Evolutionary conservation across 805 yeast genomes (phyloP), one percentile per base, ranked within the genome.

Genomic region (Schwanniomyces yamadae): DNA sequence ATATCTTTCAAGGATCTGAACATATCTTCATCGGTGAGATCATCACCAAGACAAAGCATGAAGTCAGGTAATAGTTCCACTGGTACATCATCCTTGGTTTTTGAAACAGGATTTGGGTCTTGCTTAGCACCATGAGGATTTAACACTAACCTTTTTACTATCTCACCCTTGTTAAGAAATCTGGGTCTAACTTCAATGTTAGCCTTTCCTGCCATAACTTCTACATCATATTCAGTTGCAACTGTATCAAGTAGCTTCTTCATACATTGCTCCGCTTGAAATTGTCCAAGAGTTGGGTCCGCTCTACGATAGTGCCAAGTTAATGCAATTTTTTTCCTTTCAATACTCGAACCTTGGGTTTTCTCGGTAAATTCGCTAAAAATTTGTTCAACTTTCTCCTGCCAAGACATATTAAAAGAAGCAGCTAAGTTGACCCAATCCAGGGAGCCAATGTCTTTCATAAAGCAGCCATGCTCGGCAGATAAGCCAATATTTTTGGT

Each of bases 231-330:
- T 15, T 75, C 73, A 19, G 59, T 61, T 3, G 76, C 84, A 8
- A 90, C 75, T 1, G 81, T 73, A 12, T 65, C 67, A 40, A 72
- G 66, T 44, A 93, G 62, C 41, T 82, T 82, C 15, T 79, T 71
- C 42, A 82, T 75, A 52, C 93, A 75, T 55, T 81, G 78, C 11
- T 75, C 66, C 0, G 97, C 95, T 62, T 88, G 95, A 65, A 76
- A 91, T 28, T 73, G 78, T 20, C 99, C 99, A 48, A 88, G 75
- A 42, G 84, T 96, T 0, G 98, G 98, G 50, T 90, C 99, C 1
- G 96, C 78, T 36, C 95, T 75, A 49, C 99, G 78, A 57, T 91
- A 93, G 62, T 93, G 99, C 99, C 99, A 93, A 1, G 98, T 91
- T 35, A 93, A 63, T 1, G 99, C 98, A 12, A 91, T 96, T 51